Conservation (phyloP, 1,139 yeast genomes). For the Eremothecium gossypii region DNA sequence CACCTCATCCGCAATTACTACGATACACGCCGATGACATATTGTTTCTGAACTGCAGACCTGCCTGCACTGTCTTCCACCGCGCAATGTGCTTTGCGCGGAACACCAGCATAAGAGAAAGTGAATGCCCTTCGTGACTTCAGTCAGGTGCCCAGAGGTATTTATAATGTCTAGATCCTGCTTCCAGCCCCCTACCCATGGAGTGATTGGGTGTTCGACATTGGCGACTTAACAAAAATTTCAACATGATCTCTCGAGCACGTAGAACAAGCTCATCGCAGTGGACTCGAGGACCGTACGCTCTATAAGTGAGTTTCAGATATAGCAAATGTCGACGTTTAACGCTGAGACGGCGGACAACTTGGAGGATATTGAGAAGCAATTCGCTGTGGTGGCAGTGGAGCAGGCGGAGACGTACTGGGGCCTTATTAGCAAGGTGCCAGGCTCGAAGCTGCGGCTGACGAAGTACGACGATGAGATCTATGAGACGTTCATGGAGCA, state of each 20-base stretch:
- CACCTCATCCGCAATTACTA: constrained; percentile 79
- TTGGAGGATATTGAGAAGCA: constrained; percentile 79
- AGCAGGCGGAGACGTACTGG: constrained; percentile 95
- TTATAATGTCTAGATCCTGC: too few species aligned
- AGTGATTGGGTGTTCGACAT: neutral
- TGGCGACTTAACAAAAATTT: too few species aligned
- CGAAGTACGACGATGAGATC: constrained; percentile 77
- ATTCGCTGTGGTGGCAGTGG: constrained; percentile 95
- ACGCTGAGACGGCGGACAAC: constrained; percentile 52
- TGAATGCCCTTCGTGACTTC: neutral
- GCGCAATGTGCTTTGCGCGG: neutral
- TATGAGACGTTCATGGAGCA: constrained; percentile 54
- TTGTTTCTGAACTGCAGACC: neutral
- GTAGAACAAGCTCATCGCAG: too few species aligned
- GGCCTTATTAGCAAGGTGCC: constrained; percentile 59
- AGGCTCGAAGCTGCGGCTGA: constrained; percentile 70
- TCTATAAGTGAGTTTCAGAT: too few species aligned
- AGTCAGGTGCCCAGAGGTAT: too few species aligned
- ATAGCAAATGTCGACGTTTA: constrained; percentile 30
- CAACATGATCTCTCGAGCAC: too few species aligned
- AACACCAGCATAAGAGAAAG: neutral
- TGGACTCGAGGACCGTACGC: too few species aligned
- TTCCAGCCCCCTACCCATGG: too few species aligned
- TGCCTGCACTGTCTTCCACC: neutral
- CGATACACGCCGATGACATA: constrained; percentile 6